Evolutionary conservation across 768 basidiomycete species (phyloP).

Genomic region (Boletus rufocinnamomeus): DNA sequence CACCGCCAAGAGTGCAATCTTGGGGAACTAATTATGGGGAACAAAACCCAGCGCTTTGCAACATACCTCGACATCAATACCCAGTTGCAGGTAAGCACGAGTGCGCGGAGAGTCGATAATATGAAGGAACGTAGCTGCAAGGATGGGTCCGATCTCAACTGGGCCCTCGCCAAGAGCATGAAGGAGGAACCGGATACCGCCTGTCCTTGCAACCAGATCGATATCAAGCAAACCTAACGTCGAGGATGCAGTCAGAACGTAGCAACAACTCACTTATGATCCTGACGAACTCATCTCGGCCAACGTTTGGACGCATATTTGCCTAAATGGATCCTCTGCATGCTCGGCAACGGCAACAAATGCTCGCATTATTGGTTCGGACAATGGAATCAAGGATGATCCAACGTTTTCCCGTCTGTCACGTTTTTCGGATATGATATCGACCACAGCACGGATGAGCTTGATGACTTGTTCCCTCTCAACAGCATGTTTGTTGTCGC

Average conservation of each 20-base stretch:
- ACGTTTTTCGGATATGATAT: constrained; percentile 65
- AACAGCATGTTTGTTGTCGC: constrained; percentile 78
- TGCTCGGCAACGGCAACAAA: constrained; percentile 94
- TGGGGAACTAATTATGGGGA: background rate
- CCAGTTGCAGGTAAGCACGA: constrained; percentile 73
- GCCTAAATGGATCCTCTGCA: constrained; percentile 84
- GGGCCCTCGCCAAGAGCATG: constrained; percentile 92
- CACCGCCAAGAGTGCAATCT: constrained; percentile 87
- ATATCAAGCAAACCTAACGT: constrained; percentile 82
- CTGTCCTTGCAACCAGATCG: constrained; percentile 75
- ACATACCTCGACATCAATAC: constrained; percentile 85
- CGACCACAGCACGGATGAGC: constrained; percentile 79
- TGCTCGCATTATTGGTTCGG: constrained; percentile 79
- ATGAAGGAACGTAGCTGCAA: constrained; percentile 79
- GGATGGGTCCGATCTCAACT: constrained; percentile 71
- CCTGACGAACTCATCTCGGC: constrained; percentile 77
- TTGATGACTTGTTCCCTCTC: constrained; percentile 95
- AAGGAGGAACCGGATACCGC: constrained; percentile 83
- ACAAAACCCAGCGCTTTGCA: background rate
- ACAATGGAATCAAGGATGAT: constrained; percentile 57
- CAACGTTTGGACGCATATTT: constrained; percentile 81
- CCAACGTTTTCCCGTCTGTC: constrained; percentile 43
- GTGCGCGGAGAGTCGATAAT: constrained; percentile 86
- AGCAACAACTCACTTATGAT: constrained; percentile 8
- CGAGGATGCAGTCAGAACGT: constrained; percentile 11